Evolutionary conservation across 352 stramenopile species (phyloP), one percentile per base, ranked within the genome.

Genomic region (Globisporangium alternatum): DNA sequence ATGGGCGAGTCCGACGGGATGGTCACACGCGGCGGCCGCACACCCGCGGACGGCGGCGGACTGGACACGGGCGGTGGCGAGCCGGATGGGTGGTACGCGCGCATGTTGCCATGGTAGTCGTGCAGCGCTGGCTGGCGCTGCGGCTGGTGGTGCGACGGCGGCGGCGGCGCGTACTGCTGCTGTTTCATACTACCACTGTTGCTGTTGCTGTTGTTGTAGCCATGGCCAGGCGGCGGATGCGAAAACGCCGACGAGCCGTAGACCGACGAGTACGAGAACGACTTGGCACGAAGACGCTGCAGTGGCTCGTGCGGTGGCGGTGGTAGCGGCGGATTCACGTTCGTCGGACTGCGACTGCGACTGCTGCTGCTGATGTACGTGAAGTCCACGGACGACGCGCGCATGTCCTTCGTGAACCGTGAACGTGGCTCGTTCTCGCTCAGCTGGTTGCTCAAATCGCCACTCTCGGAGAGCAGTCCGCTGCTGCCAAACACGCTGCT

Each of bases 301-400:
- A 88, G 62, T 15, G 81, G 79, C 41, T 93, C 82, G 48, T 58
- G 52, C 8, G 86, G 76, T 2, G 77, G 68, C 21, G 81, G 84
- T n/a, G 84, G 84, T 6, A 93, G 63, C 44, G 84, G 84, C 21
- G 84, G 84, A 25, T 80, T 91, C 45, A 88, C 58, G 8, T 88
- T 76, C 9, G 66, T 60, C 13, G 75, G 71, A 1, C 72, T 78
- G 12, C 44, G 37, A 43, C 41, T 62, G 62, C 72, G 78, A n/a
- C 41, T 52, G 56, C 39, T 61, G 55, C 35, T 62, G 56, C 41
- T 61, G 55, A 28, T 62, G 51, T 86, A 75, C 39, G 82, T 93
- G 54, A 93, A 90, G 72, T 93, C 84, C 30, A 91, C 80, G 9
- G 84, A 93, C 9, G 81, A 89, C 5, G 84, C 84, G 39, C 84